Evolutionary conservation across 225 moss, liverwort and hornwort genomes (phyloP).

Genomic region (Bryum argenteum): DNA sequence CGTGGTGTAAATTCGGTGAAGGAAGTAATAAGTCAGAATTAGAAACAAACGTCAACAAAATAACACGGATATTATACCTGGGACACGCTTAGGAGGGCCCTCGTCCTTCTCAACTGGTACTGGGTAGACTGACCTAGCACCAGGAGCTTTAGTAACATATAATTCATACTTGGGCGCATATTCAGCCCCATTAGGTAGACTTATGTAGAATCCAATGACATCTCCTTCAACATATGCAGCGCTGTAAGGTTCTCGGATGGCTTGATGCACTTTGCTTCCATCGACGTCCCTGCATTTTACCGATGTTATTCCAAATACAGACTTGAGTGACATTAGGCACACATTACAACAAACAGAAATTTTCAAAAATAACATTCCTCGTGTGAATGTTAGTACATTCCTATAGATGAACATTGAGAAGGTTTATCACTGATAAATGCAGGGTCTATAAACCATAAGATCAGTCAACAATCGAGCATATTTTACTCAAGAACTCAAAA

Average conservation of each 20-base stretch:
- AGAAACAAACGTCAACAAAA: slow-evolving; percentile 11
- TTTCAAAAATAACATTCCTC: slow-evolving; percentile 18
- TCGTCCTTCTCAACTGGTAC: slow-evolving; percentile 79
- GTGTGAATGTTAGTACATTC: slow-evolving; percentile 1
- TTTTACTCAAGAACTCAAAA: not conserved
- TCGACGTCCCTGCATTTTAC: slow-evolving; percentile 71
- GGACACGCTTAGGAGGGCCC: slow-evolving; percentile 72
- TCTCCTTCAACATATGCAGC: slow-evolving; percentile 77
- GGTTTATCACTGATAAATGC: slow-evolving; percentile 12
- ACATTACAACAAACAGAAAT: not conserved
- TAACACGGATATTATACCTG: slow-evolving; percentile 56
- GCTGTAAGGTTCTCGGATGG: slow-evolving; percentile 72
- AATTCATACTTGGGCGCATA: slow-evolving; percentile 65
- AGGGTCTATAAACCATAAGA: not conserved
- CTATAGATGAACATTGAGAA: not conserved
- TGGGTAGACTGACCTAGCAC: slow-evolving; percentile 50
- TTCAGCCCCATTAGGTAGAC: slow-evolving; percentile 75
- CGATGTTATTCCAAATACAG: slow-evolving; percentile 20
- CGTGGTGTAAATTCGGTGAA: not conserved
- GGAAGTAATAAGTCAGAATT: slow-evolving; percentile 16
- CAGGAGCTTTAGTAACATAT: slow-evolving; percentile 44
- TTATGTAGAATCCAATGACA: slow-evolving; percentile 92
- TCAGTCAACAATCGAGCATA: slow-evolving; percentile 13
- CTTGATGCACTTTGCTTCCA: slow-evolving; percentile 93
- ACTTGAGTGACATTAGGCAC: slow-evolving; percentile 26